phyloP scores from a whole-genome alignment of 108 stramenopile genomes.

The Chaetoceros muelleri region DNA sequence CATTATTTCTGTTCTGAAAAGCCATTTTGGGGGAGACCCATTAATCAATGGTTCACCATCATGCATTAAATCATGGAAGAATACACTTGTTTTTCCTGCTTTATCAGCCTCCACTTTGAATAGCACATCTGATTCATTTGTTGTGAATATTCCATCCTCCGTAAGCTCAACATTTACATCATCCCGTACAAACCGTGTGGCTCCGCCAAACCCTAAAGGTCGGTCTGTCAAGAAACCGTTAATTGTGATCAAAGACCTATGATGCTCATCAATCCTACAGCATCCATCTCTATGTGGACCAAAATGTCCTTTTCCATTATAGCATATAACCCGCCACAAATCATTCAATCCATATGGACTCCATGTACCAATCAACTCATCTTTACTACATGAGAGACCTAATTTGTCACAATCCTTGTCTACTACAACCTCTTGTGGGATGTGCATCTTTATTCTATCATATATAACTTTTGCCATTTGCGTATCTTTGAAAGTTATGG shows the following conservation, averaged over 20 bases:
- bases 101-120: conserved; percentile 13
- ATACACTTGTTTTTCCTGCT: conserved; percentile 13
- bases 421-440: conserved; percentile 8
- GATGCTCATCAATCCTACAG: conserved; percentile 6
- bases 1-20: conserved; percentile 15
- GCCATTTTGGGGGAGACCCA: conserved; percentile 11
- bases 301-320: conserved; percentile 15
- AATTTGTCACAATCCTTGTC: conserved; percentile 2
- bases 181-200: conserved; percentile 14
- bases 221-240: conserved; percentile 17
- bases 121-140: conserved; percentile 6
- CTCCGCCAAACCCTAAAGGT: conserved; percentile 13
- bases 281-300: conserved; percentile 15
- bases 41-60: conserved; percentile 17
- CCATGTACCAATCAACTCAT: conserved; percentile 6
- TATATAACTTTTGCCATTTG: not conserved
- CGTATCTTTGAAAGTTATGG: not conserved
- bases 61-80: conserved; percentile 23
- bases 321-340: conserved; percentile 3
- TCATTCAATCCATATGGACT: conserved; percentile 5
- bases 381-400: conserved; percentile 2
- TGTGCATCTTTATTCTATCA: conserved; percentile 1
- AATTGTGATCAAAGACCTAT: conserved; percentile 11
- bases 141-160: conserved; percentile 7
- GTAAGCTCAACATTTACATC: not conserved